Base-by-base conservation (phyloP, 768 basidiomycete species). In the Lactifluus rugatus region DNA sequence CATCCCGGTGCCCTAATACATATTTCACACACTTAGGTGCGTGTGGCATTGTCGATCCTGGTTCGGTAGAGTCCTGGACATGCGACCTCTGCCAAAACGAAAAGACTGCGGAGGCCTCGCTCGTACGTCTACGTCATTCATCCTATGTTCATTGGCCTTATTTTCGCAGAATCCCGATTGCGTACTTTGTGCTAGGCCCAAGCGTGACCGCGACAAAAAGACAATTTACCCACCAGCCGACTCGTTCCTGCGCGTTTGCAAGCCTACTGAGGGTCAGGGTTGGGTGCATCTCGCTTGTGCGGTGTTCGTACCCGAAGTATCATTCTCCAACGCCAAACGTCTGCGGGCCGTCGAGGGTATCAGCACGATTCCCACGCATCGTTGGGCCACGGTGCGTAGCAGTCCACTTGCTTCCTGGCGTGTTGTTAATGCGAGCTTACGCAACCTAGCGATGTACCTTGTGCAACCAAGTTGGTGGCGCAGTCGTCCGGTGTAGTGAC, bases 261-360 rank as follows among this genome's bases (percentile, higher is more conserved):
- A 94, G 67, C 90, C 90, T 7, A 95, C 93, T 0, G 93, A 96
- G 73, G 90, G 91, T 10, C 87, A 91, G 69, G 85, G 87, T 56
- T 96, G 93, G 93, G 84, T 84, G 0, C 95, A 98, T 68, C 76
- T 93, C 32, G 72, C 96, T 3, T 98, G 95, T 73, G 82, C 93
- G 2, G 82, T 89, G 1, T 97, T 92, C 72, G 81, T 84, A 28
- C 85, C 86, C 3, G 94, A 97, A 66, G 73, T 93, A n/a, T 78
- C 73, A 4, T 95, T 88, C 69, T 84, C 88, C 23, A 87, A 94
- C 65, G 81, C 89, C 0, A 68, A 75, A 6, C 79, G 79, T 14
- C 74, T 97, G 46, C 82, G 85, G 37, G 71, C 85, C n/a, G 89
- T 89, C 7, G 95, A 98, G 71, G 93, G 91, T 26, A 76, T 96